phyloP scores from a whole-genome alignment of 164 flowering plant genomes.

The Tetrastigma voinierianum region DNA sequence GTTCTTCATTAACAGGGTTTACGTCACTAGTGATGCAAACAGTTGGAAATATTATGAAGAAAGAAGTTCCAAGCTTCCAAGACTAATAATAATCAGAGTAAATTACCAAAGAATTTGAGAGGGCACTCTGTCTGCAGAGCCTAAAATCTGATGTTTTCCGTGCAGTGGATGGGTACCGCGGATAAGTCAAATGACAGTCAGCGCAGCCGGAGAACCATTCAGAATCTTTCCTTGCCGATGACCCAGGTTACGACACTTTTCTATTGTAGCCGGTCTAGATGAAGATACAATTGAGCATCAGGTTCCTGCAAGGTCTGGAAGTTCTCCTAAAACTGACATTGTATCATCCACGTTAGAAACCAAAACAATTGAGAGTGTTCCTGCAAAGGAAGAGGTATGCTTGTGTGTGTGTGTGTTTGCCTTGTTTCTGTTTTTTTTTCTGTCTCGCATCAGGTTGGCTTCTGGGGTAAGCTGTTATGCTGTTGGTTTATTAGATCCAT shows the following conservation, averaged over 20 bases:
- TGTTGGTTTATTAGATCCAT: too few relatives aligned
- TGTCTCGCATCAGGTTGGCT: too few relatives aligned
- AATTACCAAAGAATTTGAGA: constrained; percentile 21
- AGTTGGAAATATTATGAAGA: constrained; percentile 39
- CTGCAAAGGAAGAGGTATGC: constrained; percentile 55
- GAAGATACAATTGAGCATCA: constrained; percentile 28
- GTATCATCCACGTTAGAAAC: constrained; percentile 2
- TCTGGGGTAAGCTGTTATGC: too few relatives aligned
- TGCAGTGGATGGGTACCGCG: constrained; percentile 10
- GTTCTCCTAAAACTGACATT: constrained; percentile 24
- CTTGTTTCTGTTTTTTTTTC: too few relatives aligned
- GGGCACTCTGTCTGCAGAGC: constrained; percentile 18
- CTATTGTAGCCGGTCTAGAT: constrained; percentile 19
- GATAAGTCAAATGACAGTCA: constrained; percentile 21
- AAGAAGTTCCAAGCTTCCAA: constrained; percentile 38
- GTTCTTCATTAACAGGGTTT: constrained; percentile 25
- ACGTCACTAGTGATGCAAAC: constrained; percentile 43
- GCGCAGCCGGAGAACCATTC: constrained; percentile 16
- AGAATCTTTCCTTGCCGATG: constrained; percentile 27
- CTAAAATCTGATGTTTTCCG: constrained; percentile 16
- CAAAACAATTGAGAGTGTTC: constrained; percentile 13
- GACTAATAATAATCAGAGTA: constrained; percentile 28
- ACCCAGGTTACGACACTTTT: constrained; percentile 7
- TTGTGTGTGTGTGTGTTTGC: not conserved
- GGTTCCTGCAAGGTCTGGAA: constrained; percentile 17